These are phyloP conservation scores for Macaranga tanarius DNA, from an alignment of 441 rosid genomes.

Conservation along the genomic window DNA sequence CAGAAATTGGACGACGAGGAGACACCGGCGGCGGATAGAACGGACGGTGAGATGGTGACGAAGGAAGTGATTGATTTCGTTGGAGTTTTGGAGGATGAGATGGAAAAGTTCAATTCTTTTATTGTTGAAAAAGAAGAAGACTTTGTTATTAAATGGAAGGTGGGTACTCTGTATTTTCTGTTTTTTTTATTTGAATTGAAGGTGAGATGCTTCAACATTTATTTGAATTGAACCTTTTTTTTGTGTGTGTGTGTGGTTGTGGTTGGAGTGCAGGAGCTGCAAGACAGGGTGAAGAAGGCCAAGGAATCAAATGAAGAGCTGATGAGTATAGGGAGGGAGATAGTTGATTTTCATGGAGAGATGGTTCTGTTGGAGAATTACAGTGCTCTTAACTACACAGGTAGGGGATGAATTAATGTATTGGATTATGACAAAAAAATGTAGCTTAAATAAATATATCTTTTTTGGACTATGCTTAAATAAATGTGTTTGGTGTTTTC, in stretches of 20 bases:
- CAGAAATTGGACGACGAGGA: conserved; percentile 10
- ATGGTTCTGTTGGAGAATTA: conserved; percentile 90
- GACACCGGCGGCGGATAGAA: no score
- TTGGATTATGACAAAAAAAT: neutral
- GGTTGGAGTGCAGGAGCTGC: conserved; percentile 54
- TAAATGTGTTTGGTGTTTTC: no score
- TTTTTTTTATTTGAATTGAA: neutral
- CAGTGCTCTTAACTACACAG: conserved; percentile 92
- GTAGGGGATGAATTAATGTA: conserved; percentile 25
- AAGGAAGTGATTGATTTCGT: conserved; percentile 70
- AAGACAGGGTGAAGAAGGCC: conserved; percentile 56
- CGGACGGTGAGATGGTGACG: conserved; percentile 36
- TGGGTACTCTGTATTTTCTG: conserved; percentile 24
- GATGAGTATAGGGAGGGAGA: conserved; percentile 59
- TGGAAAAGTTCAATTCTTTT: conserved; percentile 80
- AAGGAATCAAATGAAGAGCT: conserved; percentile 49
- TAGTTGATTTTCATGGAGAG: conserved; percentile 88
- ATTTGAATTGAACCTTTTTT: neutral
- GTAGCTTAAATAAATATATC: neutral
- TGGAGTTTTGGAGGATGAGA: conserved; percentile 69
- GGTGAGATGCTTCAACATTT: no score
- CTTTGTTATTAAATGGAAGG: conserved; percentile 73
- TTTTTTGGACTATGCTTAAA: no score
- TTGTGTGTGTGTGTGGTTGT: neutral
- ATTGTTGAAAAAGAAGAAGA: conserved; percentile 94